These are phyloP conservation scores for Elymus sibiricus DNA, from an alignment of 176 grass and related monocot species.

Conservation along the genomic window DNA sequence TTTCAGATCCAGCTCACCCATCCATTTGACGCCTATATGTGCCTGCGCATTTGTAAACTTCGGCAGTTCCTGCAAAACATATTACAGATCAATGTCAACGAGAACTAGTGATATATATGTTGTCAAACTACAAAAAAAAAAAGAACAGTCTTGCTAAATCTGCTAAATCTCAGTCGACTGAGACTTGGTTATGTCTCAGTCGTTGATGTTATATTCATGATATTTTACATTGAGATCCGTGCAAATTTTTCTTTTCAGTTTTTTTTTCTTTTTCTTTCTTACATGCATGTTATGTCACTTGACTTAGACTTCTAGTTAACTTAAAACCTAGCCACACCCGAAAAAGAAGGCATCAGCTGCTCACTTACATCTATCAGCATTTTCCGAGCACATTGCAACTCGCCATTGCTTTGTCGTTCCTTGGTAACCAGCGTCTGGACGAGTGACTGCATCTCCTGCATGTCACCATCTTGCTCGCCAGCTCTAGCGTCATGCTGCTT, in stretches of 20 bases:
- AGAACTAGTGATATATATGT: background rate
- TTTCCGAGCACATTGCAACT: background rate
- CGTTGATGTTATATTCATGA: too few relatives aligned
- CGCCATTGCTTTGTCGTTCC: background rate
- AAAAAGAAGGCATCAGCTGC: background rate
- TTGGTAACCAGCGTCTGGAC: background rate
- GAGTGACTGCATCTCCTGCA: background rate
- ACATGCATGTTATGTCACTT: too few relatives aligned
- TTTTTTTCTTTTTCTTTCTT: too few relatives aligned
- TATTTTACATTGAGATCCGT: too few relatives aligned
- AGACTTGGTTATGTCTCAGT: too few relatives aligned
- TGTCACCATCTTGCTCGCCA: too few relatives aligned
- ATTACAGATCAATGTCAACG: background rate
- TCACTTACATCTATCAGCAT: background rate
- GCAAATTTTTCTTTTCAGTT: too few relatives aligned
- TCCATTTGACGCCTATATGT: conserved; percentile 31
- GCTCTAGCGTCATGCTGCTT: too few relatives aligned
- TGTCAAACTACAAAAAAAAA: background rate
- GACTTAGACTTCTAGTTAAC: too few relatives aligned
- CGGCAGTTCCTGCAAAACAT: background rate
- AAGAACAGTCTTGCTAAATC: too few relatives aligned
- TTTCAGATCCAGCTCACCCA: conserved; percentile 55
- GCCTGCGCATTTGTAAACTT: background rate
- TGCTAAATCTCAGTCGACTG: too few relatives aligned
- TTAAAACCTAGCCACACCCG: background rate